phyloP scores from a whole-genome alignment of 2,329 filamentous ascomycete genomes.

The Trichoderma atrobrunneum region DNA sequence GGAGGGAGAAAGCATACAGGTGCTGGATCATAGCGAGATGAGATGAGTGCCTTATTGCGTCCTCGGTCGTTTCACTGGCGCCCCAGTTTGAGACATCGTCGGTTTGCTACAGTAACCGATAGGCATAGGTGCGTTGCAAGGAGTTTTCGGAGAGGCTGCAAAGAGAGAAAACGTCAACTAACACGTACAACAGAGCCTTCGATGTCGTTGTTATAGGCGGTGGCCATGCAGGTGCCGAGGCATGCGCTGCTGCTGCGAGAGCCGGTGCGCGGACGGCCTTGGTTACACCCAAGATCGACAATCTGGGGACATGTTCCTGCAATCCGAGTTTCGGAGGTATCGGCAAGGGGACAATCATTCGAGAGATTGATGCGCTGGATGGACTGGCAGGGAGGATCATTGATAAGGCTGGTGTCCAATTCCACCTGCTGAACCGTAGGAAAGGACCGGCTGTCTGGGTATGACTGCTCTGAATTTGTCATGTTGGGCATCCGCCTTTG shows the following conservation, averaged over 20 bases:
- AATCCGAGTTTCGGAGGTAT: conserved; percentile 99
- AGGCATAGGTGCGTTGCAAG: conserved; percentile 29
- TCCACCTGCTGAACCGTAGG: conserved; percentile 79
- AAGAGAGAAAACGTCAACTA: not conserved
- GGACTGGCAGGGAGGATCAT: conserved; percentile 84
- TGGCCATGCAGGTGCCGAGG: conserved; percentile 93
- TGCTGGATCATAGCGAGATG: conserved; percentile 20
- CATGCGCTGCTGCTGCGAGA: conserved; percentile 84
- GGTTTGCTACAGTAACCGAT: conserved; percentile 33
- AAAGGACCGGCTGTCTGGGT: conserved; percentile 95
- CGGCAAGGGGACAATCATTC: conserved; percentile 92
- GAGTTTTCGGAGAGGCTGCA: not conserved
- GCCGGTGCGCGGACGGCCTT: conserved; percentile 85
- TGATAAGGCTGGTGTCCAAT: conserved; percentile 93
- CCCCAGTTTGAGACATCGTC: conserved; percentile 22
- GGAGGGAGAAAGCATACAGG: not conserved
- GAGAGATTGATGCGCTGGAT: conserved; percentile 92
- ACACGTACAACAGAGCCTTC: conserved; percentile 54
- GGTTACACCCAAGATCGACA: conserved; percentile 82
- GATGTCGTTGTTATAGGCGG: conserved; percentile 96
- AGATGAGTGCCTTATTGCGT: conserved; percentile 31
- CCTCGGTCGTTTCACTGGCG: conserved; percentile 25
- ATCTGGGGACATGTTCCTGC: conserved; percentile 92
- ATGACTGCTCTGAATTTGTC: conserved; percentile 20
- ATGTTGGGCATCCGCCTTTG: not conserved